Evolutionary conservation across 495 filamentous ascomycete species (phyloP).

Genomic region (Talaromyces ruber): DNA sequence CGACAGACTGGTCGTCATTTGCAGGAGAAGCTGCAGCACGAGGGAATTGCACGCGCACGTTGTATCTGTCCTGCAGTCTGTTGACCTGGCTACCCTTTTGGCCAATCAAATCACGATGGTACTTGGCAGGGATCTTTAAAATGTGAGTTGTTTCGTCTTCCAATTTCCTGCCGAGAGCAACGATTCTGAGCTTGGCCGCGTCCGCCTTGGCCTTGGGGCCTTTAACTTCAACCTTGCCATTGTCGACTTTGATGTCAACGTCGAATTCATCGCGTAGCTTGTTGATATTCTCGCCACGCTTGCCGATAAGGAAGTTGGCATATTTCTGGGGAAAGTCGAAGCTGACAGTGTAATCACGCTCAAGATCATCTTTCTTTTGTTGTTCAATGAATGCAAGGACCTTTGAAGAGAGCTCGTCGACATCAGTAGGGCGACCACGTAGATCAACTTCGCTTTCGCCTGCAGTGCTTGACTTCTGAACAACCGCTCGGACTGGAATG

Average conservation of each 20-base stretch:
- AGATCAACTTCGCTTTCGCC: slow-evolving; percentile 47
- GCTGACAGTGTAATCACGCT: slow-evolving; percentile 71
- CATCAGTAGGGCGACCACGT: slow-evolving; percentile 63
- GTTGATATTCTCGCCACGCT: slow-evolving; percentile 85
- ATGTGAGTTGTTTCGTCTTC: slow-evolving; percentile 81
- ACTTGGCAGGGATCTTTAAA: slow-evolving; percentile 81
- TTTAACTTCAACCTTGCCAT: slow-evolving; percentile 63
- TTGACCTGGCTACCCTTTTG: slow-evolving; percentile 57
- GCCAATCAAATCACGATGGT: slow-evolving; percentile 69
- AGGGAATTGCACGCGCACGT: slow-evolving; percentile 91
- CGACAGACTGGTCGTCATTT: slow-evolving; percentile 61
- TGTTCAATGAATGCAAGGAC: slow-evolving; percentile 69
- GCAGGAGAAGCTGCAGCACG: slow-evolving; percentile 39
- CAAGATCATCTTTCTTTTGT: slow-evolving; percentile 79
- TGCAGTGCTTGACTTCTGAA: slow-evolving; percentile 25
- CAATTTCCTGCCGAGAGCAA: slow-evolving; percentile 63
- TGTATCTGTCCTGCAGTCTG: slow-evolving; percentile 72
- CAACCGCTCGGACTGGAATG: slow-evolving; percentile 64
- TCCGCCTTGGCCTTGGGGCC: slow-evolving; percentile 76
- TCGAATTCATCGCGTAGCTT: slow-evolving; percentile 95
- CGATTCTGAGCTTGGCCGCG: slow-evolving; percentile 68
- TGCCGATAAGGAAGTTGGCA: slow-evolving; percentile 88
- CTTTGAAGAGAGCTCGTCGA: slow-evolving; percentile 61
- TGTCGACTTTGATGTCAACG: slow-evolving; percentile 86
- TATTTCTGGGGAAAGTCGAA: slow-evolving; percentile 95